phyloP scores from a whole-genome alignment of 768 basidiomycete genomes.

The Udeniomyces megalosporus region DNA sequence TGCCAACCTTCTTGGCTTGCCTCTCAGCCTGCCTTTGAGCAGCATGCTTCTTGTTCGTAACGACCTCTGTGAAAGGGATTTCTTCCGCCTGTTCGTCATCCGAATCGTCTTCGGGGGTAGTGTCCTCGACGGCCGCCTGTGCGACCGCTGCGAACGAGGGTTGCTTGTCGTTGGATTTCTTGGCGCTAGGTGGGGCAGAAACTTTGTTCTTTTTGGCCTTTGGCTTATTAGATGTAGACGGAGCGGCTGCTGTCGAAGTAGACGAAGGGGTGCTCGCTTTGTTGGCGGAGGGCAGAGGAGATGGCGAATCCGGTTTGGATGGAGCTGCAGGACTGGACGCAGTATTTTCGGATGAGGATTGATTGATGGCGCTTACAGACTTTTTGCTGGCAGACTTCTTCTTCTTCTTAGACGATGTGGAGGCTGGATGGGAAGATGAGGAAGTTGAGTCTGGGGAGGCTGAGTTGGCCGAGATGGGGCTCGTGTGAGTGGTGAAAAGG shows the following conservation, averaged over 20 bases:
- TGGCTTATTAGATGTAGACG: background rate
- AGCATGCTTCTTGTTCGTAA: background rate
- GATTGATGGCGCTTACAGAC: background rate
- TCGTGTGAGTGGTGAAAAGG: no score
- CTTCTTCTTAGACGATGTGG: background rate
- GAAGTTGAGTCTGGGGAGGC: background rate
- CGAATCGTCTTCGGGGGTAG: background rate
- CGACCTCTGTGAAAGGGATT: background rate
- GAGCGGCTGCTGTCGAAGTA: no score
- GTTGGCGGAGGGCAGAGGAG: background rate
- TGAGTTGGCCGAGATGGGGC: no score
- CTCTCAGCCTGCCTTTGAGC: background rate
- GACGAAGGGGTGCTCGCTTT: no score
- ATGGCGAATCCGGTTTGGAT: no score
- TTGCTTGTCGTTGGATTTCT: background rate
- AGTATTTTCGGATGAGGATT: background rate
- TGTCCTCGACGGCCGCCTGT: background rate
- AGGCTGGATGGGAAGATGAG: background rate
- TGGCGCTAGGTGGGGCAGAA: background rate
- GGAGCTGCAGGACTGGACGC: no score
- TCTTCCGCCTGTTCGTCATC: background rate
- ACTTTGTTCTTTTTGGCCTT: background rate
- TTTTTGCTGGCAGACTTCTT: background rate
- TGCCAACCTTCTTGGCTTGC: background rate
- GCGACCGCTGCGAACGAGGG: background rate